Conservation (phyloP, 208 protist species). For the Phytomonas francai region DNA sequence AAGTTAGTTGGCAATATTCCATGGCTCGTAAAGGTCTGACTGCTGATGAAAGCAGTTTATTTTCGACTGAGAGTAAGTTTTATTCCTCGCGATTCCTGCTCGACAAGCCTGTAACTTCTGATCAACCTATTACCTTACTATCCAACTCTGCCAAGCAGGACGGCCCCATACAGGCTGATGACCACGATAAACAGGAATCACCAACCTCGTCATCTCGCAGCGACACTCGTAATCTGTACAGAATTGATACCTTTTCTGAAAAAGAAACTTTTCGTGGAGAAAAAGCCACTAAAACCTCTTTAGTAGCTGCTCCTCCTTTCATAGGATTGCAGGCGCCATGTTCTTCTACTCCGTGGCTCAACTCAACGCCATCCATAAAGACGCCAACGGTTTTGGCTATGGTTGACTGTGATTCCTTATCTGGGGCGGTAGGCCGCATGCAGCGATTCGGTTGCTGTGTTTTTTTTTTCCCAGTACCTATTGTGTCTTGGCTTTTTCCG, state of each 20-base stretch:
- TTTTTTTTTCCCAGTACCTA: constrained; percentile 76
- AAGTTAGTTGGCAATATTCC: neutral
- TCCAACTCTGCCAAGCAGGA: neutral
- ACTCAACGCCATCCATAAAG: neutral
- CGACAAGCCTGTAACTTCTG: neutral
- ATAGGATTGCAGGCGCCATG: neutral
- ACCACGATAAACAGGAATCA: neutral
- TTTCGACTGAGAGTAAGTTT: neutral
- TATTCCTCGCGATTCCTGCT: neutral
- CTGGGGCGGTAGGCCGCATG: constrained; percentile 1
- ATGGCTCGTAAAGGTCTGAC: neutral
- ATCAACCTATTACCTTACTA: neutral
- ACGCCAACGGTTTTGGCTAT: neutral
- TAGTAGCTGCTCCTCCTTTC: neutral
- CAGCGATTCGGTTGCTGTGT: constrained; percentile 77
- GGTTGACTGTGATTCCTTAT: neutral
- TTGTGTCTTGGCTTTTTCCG: constrained; percentile 77
- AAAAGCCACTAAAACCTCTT: neutral
- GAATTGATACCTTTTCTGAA: neutral
- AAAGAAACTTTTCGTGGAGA: neutral
- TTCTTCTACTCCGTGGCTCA: constrained; percentile 2
- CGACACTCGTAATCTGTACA: neutral
- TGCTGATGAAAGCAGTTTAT: neutral
- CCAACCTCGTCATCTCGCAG: neutral
- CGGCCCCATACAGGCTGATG: neutral